These are phyloP conservation scores for Globisporangium abappressorium DNA, from an alignment of 352 stramenopile genomes.

Conservation along the genomic window DNA sequence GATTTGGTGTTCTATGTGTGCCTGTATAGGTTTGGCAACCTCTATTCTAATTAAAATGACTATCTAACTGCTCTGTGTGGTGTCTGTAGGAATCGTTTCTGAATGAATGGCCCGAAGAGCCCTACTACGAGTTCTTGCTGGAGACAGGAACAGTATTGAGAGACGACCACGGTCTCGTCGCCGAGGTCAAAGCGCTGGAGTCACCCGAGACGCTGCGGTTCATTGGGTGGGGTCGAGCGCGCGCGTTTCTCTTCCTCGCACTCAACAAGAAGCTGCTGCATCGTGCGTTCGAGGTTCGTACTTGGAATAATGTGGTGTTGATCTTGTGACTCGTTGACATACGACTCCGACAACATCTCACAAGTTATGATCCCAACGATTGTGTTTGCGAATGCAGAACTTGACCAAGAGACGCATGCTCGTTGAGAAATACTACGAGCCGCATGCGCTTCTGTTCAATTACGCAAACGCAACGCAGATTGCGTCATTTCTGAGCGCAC, in stretches of 20 bases:
- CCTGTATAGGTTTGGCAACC: too few relatives aligned
- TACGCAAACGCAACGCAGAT: constrained; percentile 57
- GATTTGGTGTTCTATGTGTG: neutral
- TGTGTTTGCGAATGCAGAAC: constrained; percentile 35
- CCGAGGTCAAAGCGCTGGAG: constrained; percentile 36
- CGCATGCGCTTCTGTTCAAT: constrained; percentile 55
- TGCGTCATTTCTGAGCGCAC: constrained; percentile 55
- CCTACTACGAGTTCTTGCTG: constrained; percentile 70
- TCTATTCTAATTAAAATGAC: too few relatives aligned
- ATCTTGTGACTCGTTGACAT: neutral
- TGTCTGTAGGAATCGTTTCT: constrained; percentile 37
- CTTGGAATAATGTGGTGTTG: neutral
- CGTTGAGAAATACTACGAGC: constrained; percentile 65
- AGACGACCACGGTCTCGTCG: constrained; percentile 67
- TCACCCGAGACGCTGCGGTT: constrained; percentile 35
- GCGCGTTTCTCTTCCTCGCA: constrained; percentile 59
- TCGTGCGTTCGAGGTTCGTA: constrained; percentile 48
- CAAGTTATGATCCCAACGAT: neutral
- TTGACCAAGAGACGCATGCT: constrained; percentile 58
- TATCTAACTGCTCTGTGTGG: neutral
- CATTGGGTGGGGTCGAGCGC: constrained; percentile 67
- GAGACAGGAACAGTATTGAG: constrained; percentile 57
- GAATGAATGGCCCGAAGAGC: constrained; percentile 58
- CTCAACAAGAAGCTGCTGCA: constrained; percentile 78
- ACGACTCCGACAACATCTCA: neutral